phyloP scores from a whole-genome alignment of 495 filamentous ascomycete genomes.

The Penicillium fimorum region DNA sequence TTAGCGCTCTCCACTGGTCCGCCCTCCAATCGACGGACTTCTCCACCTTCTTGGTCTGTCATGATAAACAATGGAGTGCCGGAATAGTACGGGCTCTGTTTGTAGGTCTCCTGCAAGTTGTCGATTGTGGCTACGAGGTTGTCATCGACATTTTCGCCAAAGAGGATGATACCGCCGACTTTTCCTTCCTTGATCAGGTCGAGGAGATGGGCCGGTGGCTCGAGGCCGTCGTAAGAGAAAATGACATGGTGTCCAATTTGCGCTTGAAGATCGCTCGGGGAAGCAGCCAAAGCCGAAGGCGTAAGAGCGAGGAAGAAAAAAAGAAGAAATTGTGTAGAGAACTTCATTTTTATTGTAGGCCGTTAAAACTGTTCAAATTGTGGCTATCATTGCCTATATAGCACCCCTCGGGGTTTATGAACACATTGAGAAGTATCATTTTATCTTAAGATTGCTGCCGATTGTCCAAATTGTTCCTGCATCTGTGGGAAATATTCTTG shows the following conservation, averaged over 20 bases:
- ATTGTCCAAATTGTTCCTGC: not conserved
- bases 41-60: slow-evolving; percentile 40
- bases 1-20: slow-evolving; percentile 33
- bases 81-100: slow-evolving; percentile 20
- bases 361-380: not conserved
- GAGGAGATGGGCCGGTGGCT: slow-evolving; percentile 26
- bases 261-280: not conserved
- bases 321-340: slow-evolving; percentile 4
- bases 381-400: not conserved
- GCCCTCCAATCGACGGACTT: slow-evolving; percentile 32
- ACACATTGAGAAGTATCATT: slow-evolving; percentile 3
- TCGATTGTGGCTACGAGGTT: slow-evolving; percentile 22
- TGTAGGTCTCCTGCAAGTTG: slow-evolving; percentile 29
- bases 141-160: slow-evolving; percentile 34
- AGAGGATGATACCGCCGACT: slow-evolving; percentile 38
- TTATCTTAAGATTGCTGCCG: not conserved
- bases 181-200: slow-evolving; percentile 31
- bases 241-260: slow-evolving; percentile 36
- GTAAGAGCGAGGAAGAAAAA: slow-evolving; percentile 5
- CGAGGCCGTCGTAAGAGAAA: slow-evolving; percentile 34
- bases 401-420: not conserved
- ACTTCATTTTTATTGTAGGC: slow-evolving; percentile 9
- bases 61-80: slow-evolving; percentile 35
- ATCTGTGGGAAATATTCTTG: not conserved
- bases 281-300: not conserved